These are phyloP conservation scores for Ogataea wickerhamii DNA, from an alignment of 805 yeast species.

Conservation along the genomic window DNA sequence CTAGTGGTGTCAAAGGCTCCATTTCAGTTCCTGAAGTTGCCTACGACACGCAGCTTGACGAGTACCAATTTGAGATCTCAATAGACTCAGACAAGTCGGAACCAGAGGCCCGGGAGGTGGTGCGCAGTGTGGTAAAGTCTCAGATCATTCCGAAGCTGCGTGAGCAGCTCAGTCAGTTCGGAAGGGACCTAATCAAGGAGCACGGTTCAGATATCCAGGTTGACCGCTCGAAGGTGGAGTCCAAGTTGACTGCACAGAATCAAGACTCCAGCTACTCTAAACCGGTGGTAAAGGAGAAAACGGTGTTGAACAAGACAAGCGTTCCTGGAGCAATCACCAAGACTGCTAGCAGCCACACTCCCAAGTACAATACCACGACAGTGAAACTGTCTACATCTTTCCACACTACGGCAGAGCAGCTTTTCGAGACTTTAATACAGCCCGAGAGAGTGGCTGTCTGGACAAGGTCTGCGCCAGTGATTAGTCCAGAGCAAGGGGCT, in stretches of 20 bases:
- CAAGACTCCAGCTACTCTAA: conserved; percentile 33
- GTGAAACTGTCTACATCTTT: conserved; percentile 75
- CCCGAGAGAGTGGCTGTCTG: conserved; percentile 83
- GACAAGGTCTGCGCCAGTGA: conserved; percentile 70
- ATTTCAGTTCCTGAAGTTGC: conserved; percentile 89
- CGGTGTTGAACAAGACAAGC: conserved; percentile 25
- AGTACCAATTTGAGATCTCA: conserved; percentile 77
- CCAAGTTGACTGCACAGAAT: conserved; percentile 51
- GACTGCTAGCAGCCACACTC: conserved; percentile 25
- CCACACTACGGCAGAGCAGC: conserved; percentile 83
- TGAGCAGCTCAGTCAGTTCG: conserved; percentile 57
- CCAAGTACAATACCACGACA: conserved; percentile 77
- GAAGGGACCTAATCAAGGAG: conserved; percentile 65
- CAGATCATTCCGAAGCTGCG: conserved; percentile 70
- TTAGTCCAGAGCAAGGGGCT: conserved; percentile 59
- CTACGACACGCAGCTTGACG: conserved; percentile 83
- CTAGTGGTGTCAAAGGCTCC: conserved; percentile 50
- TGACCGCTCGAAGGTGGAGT: conserved; percentile 59
- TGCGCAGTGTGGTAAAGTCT: conserved; percentile 43
- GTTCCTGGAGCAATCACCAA: conserved; percentile 9
- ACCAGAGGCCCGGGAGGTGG: conserved; percentile 42
- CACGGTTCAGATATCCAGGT: conserved; percentile 90
- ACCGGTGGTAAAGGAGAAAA: conserved; percentile 27
- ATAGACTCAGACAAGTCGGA: conserved; percentile 50
- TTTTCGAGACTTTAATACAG: conserved; percentile 73